Base-by-base conservation (phyloP, 805 yeast species). In the Saccharomycopsis microspora region DNA sequence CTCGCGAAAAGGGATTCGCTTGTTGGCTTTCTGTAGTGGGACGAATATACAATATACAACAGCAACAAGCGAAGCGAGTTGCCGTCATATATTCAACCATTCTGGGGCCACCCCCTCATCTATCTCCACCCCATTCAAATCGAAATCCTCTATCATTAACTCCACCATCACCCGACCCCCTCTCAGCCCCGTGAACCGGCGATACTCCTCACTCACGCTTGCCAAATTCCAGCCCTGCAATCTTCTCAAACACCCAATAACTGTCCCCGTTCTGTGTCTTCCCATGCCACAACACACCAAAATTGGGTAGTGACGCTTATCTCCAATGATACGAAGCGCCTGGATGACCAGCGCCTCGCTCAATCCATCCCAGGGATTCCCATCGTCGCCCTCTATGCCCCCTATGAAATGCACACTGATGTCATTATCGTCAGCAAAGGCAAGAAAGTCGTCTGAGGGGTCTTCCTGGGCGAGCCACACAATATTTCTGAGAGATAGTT, bases 241-340 rank as follows among this genome's bases (percentile, higher is more conserved):
- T 51, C 96, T 73, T 54, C 98, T 69, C 42, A 90, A 67, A 63
- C 98, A 90, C 1, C 98, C 98, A 51, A 93, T 78, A 3, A 93
- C 96, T 0, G 97, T 89, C 1, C 98, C 98, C 0, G 97, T 89
- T 55, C 98, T 72, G 63, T 90, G 98, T 56, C 98, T 71, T 0
- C 98, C 98, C 98, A 93, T 93, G 9, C 97, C 96, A 58, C 97
- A 93, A 63, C 97, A 93, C 4, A 89, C 89, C 44, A 93, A 67
- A 52, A 93, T 58, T 0, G 98, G 97, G 58, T 86, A 85, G 60
- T 80, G 78, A n/a, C 76, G 72, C 53, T 73, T 74, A 56, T 85
- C 75, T 41, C 81, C 76, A 19, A 90, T 83, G 34, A 87, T 71
- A 52, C 81, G 83, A 52, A 90, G 65, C 0, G 96, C 95, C 52